Evolutionary conservation across 305 asterid species (phyloP), one percentile per base, ranked within the genome.

Genomic region (Striga hermonthica): DNA sequence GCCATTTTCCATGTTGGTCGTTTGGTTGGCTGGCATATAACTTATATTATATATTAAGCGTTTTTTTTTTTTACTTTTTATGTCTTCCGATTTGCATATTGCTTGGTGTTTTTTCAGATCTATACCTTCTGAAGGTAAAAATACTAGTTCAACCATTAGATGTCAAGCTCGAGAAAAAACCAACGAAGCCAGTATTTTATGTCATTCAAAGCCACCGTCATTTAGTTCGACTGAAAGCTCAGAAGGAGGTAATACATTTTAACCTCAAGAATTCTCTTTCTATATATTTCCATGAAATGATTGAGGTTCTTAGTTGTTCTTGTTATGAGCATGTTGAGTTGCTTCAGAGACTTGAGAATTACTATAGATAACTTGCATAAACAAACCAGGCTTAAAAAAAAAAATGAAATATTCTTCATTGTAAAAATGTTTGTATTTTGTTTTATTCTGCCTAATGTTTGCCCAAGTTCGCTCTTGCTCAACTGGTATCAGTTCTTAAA

Each of bases 181-280:
- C 22, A 73, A 72, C 71, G 89, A 77, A 76, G 81, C 80, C 58
- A 81, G 74, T 67, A 69, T 76, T 47, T 71, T 81, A 62, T 78
- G 67, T 78, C 83, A 78, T 80, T 87, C 91, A 44, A 73, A 82
- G 61, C 85, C 83, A 22, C 82, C 89, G 12, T 83, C 95, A 28
- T 76, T 79, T 75, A 80, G 89, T 71, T 87, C 87, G 47, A 81
- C 86, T 37, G 91, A 84, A 75, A 87, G 91, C 83, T 83, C 89
- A 1, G 85, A 83, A 76, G 89, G 92, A 80, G 95, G 95, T 84
- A 81, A 67, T 64, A 38, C 39, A 16, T 45, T 12, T 37, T 45
- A 22, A 35, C 40, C 43, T 71, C 55, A 9, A n/a, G 14, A 13
- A 52, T 15, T 57, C 52, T 39, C 48, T 66, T 4, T 66, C 34